A percentile compares a stretch with the other conserved stretches of the same genome.
Conservation (phyloP, 495 filamentous ascomycete genomes). For the Daldinia decipiens region DNA sequence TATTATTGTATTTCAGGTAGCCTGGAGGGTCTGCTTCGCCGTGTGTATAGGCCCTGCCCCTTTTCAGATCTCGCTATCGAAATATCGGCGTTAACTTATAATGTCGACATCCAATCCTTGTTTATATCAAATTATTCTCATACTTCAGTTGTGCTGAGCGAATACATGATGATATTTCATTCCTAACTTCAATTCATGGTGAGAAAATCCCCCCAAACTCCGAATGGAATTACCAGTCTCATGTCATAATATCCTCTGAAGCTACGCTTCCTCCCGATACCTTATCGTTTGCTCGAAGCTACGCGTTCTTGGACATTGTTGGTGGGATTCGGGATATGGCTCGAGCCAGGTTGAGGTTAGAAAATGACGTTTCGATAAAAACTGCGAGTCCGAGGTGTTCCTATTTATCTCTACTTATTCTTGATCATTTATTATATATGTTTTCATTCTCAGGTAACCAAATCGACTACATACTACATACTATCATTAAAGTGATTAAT, state of each 20-base stretch:
- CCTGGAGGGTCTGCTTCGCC: too few species aligned
- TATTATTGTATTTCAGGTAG: too few species aligned
- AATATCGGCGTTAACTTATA: too few species aligned
- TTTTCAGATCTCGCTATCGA: neutral
- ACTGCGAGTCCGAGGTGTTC: neutral
- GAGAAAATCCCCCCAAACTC: neutral
- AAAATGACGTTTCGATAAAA: neutral
- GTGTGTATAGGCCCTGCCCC: too few species aligned
- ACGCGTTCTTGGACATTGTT: slow-evolving; percentile 45
- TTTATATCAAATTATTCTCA: too few species aligned
- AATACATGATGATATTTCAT: too few species aligned
- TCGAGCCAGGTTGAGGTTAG: neutral
- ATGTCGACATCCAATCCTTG: too few species aligned
- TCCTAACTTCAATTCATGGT: too few species aligned
- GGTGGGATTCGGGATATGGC: neutral
- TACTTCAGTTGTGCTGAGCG: neutral
- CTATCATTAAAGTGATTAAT: neutral
- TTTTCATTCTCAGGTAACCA: neutral
- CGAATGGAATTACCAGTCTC: neutral
- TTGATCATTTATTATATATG: neutral
- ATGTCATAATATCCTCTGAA: neutral
- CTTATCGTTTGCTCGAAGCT: slow-evolving; percentile 39
- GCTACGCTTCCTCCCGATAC: slow-evolving; percentile 28
- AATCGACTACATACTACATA: neutral
- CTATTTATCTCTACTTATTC: neutral